Percentiles rank a stretch among this genome's conserved stretches.
These are phyloP conservation scores for Chalciporus piperatus DNA, from an alignment of 768 basidiomycete genomes.

Conservation along the genomic window DNA sequence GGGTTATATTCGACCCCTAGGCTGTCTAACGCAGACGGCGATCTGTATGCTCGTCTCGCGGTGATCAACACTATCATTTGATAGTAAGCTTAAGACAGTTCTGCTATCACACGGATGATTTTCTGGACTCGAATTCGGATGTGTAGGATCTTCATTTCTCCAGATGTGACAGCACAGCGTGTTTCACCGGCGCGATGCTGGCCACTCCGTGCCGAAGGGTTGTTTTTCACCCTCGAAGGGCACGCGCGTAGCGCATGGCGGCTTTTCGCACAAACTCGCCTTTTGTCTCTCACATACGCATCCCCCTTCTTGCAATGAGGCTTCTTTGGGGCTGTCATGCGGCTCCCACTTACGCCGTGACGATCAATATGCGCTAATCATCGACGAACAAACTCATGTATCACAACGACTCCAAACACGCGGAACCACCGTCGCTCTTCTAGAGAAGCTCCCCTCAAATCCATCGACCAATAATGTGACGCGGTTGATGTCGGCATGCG, in stretches of 20 bases:
- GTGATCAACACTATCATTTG: not conserved
- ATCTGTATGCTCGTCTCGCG: not conserved
- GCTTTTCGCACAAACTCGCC: not conserved
- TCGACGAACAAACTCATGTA: not conserved
- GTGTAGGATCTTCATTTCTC: not conserved
- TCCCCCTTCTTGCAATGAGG: not conserved
- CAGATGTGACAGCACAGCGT: not conserved
- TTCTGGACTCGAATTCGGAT: not conserved
- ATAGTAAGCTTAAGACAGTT: not conserved
- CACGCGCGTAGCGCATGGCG: not conserved
- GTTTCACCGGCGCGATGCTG: not conserved
- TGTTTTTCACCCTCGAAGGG: not conserved
- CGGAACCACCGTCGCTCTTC: too few species aligned
- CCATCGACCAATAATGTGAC: too few species aligned
- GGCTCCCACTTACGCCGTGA: not conserved
- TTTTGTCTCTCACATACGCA: not conserved
- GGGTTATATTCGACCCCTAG: not conserved
- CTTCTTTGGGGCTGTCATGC: not conserved
- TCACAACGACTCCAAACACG: not conserved
- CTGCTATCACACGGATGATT: not conserved
- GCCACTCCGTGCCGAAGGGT: too few species aligned
- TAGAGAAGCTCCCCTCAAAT: not conserved
- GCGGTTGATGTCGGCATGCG: not conserved
- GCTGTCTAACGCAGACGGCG: not conserved
- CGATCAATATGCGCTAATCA: too few species aligned